Evolutionary conservation across 2,329 filamentous ascomycete species (phyloP), one percentile per base, ranked within the genome.

Genomic region (Neopestalotiopsis sp.): DNA sequence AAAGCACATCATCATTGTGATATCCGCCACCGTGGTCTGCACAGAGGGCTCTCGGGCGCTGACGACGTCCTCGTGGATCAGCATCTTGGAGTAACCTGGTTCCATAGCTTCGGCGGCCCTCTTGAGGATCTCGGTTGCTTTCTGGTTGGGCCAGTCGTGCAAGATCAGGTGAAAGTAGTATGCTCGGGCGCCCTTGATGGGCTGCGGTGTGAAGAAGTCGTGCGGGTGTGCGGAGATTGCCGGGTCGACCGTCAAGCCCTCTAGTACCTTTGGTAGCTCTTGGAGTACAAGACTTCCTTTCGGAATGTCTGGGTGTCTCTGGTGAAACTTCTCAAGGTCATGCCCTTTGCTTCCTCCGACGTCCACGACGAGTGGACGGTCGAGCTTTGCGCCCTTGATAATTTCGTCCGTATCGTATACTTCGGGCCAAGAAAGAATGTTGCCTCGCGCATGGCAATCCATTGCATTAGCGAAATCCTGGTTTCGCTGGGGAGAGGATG

Each of bases 181-280:
- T 9, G 74, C 76, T 5, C 77, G 77, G 0, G 82, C 82, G 3
- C 81, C 82, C 30, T 74, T 78, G 7, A 84, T 70, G 0, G 81
- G 81, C 66, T 84, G 82, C 4, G 78, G 75, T 0, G 75, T 78
- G 67, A 83, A 81, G 69, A 82, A 80, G 66, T 83, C 78, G 68
- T 84, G 77, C 2, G 72, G 70, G 65, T 75, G 73, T 2, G 74
- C 70, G 4, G 73, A 71, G 61, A 83, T 78, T n/a, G 52, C 13
- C 0, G 74, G 73, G 32, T 71, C 66, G 14, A 74, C 57, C 0
- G 71, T 65, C 2, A 66, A n/a, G 4, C 71, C 66, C 6, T 57
- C n/a, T 5, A 78, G 68, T 1, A 81, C 76, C 4, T 77, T 75
- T 0, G 79, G 75, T 2, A 80, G 69, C 56, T 82, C 79, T 68